Percentiles rank a stretch among this genome's conserved stretches.
Evolutionary conservation across 192 early-diverging fungal genomes (phyloP).

Genomic region (Coemansia sp.): DNA sequence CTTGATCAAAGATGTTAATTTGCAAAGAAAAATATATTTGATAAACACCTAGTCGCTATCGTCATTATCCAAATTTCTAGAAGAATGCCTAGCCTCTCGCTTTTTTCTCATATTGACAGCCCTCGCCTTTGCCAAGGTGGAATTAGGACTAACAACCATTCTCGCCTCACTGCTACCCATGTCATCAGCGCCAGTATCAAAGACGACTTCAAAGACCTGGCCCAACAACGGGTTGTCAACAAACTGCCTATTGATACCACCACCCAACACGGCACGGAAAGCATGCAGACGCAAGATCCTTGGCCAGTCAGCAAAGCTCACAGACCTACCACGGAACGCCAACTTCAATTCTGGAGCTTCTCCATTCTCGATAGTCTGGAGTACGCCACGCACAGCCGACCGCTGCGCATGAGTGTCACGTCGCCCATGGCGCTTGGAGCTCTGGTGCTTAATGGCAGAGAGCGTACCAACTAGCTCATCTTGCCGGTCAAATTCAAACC

Average conservation of each 20-base stretch:
- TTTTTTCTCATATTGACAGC: conserved; percentile 21
- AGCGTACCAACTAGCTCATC: conserved; percentile 63
- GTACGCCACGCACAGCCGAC: conserved; percentile 67
- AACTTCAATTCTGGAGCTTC: conserved; percentile 60
- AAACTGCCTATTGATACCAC: conserved; percentile 52
- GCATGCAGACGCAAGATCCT: conserved; percentile 48
- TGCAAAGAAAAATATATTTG: neutral
- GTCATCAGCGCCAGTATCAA: conserved; percentile 14
- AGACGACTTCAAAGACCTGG: conserved; percentile 52
- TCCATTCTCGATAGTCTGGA: conserved; percentile 62
- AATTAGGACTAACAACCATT: conserved; percentile 32
- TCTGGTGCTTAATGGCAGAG: conserved; percentile 61
- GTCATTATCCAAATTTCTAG: neutral
- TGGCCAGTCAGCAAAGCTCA: conserved; percentile 63
- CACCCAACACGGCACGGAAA: conserved; percentile 36
- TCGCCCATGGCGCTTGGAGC: conserved; percentile 60
- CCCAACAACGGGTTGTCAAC: conserved; percentile 55
- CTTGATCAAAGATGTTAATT: neutral
- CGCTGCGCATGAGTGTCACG: conserved; percentile 63
- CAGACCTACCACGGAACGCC: conserved; percentile 49
- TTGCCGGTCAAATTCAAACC: conserved; percentile 60
- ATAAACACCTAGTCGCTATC: conserved; percentile 8
- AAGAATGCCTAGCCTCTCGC: conserved; percentile 6
- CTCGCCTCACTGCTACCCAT: conserved; percentile 12
- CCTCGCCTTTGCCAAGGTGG: conserved; percentile 42